Base-by-base conservation (phyloP, 2,329 filamentous ascomycete genomes). In the Fusarium pilosicola region DNA sequence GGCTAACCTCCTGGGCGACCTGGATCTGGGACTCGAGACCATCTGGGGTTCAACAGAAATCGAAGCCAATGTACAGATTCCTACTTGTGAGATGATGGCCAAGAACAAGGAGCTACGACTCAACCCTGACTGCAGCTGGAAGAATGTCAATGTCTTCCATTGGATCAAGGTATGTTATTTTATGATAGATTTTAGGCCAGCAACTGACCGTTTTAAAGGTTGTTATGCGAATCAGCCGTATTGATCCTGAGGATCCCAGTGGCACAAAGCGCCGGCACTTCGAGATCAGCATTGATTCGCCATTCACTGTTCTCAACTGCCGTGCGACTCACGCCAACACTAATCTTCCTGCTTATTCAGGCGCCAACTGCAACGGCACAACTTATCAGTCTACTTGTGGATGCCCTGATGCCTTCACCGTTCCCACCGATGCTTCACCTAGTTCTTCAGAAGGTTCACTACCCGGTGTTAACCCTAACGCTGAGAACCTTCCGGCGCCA, bases 281-380 rank as follows among this genome's bases (percentile, higher is more conserved):
- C 76, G 95, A 98, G 82, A 97, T 97, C 77, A 97, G 94, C 75
- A 98, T 98, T 76, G 95, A 98, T 83, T 97, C 95, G 4, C 95
- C 95, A 2, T 96, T 98, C 80, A 96, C 96, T 70, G 94, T 97
- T 51, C 92, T 97, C 54, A 96, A 95, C 71, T 98, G 95, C 84
- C 93, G 93, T 71, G 95, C 95, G n/a, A 97, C 94, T 2, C 93
- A 96, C 80, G 92, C 94, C 56, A 97, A 97, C 81, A 97, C 93
- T 32, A 91, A 91, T 18, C 88, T 97, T 17, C 95, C 95, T 1
- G 93, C 93, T 22, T 98, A 98, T 81, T 83, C 85, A 12, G 85
- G 86, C 28, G 79, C 82, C 8, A 91, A 90, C 14, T 88, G 84
- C 63, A 75, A 85, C 84, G 62, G 87, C 80, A 38, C 85, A 81